Percentiles rank a stretch among this genome's conserved stretches.
Conservation (phyloP, 345 rosid genomes). For the Lumnitzera littorea region DNA sequence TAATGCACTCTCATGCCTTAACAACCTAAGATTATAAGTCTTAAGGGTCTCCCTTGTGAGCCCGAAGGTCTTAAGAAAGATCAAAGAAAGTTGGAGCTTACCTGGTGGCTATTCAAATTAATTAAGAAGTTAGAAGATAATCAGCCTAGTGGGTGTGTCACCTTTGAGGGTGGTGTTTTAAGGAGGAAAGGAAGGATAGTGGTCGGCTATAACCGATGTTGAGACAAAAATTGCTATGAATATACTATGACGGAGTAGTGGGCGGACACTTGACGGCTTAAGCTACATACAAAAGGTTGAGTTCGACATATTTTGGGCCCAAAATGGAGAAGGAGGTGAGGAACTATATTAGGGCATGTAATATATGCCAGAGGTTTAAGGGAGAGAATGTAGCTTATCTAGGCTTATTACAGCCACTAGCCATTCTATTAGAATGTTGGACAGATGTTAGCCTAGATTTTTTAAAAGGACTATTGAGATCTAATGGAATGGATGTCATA, state of each 20-base stretch:
- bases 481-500: neutral
- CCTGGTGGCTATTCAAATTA: no score
- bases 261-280: neutral
- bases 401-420: neutral
- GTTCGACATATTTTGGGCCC: neutral
- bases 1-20: neutral
- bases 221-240: neutral
- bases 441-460: neutral
- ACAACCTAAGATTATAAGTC: no score
- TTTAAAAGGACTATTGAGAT: neutral
- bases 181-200: neutral
- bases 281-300: neutral
- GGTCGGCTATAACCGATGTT: neutral
- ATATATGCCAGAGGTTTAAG: no score
- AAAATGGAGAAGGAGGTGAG: neutral
- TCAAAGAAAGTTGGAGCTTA: no score
- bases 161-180: neutral
- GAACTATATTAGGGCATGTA: neutral
- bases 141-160: neutral
- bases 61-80: no score
- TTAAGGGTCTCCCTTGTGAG: no score
- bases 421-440: neutral
- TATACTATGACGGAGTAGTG: neutral
- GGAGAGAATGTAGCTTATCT: no score
- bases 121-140: neutral